Evolutionary conservation across 306 rosid species (phyloP).

Genomic region (Phaseolus lunatus): DNA sequence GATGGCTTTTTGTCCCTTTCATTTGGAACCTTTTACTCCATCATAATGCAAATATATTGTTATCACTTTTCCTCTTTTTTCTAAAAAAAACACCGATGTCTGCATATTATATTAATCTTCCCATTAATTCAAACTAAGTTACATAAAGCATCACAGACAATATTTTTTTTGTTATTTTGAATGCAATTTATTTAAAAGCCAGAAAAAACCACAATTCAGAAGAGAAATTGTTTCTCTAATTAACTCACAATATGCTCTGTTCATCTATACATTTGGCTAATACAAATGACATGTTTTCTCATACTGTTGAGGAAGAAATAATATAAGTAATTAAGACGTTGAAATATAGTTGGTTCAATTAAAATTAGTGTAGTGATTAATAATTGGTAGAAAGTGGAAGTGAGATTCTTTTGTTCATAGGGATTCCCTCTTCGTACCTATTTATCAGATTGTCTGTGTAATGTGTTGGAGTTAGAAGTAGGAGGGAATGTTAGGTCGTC

Average conservation of each 20-base stretch:
- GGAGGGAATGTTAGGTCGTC: slow-evolving; percentile 52
- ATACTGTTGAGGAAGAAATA: background rate
- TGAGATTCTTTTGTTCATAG: slow-evolving; percentile 56
- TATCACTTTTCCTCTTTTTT: background rate
- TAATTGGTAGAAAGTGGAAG: slow-evolving; percentile 14
- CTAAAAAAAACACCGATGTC: background rate
- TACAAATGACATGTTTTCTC: background rate
- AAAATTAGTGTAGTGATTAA: background rate
- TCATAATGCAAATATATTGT: background rate
- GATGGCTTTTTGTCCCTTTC: slow-evolving; percentile 59
- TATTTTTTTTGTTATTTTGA: background rate
- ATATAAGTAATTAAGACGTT: background rate
- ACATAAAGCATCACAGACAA: background rate
- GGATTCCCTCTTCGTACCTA: slow-evolving; percentile 54
- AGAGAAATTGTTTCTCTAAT: background rate
- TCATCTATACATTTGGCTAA: too few relatives aligned
- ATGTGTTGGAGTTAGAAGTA: background rate
- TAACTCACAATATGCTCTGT: too few relatives aligned
- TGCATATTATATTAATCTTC: background rate
- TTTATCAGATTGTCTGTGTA: slow-evolving; percentile 22
- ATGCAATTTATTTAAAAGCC: background rate
- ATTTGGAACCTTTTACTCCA: slow-evolving; percentile 52
- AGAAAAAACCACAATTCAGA: background rate
- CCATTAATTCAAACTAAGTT: background rate
- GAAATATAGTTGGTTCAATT: background rate